Base-by-base conservation (phyloP, 164 flowering plant genomes). In the Tetracentron sinense region DNA sequence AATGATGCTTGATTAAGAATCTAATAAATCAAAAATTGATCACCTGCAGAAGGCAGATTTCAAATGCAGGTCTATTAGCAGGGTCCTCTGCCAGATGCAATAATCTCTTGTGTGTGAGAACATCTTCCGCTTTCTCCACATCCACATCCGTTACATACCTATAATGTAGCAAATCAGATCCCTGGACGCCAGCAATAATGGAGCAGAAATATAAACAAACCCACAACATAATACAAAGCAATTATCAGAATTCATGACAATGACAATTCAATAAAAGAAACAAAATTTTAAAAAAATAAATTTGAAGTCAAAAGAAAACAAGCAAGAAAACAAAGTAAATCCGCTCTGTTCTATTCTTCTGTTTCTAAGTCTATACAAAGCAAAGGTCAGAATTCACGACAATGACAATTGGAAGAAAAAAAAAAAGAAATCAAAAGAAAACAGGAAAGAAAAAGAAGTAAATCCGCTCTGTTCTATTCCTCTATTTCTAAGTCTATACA, bases 111-210 rank as follows among this genome's bases (percentile, higher is more conserved):
- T 95, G 99, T 30, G 77, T 79, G 11, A 95, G 83, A 33, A 95
- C 97, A 80, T 95, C 97, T 68, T 95, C 96, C 42, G 97, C 92
- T 62, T 96, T 79, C 77, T 92, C 99, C 58, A 80, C 93, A 58
- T 95, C 92, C 67, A 95, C 94, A 82, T 95, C 99, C 78, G 88
- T 53, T 0, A 96, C 97, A 71, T 95, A 95, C 62, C 99, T 95
- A 68, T 48, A 66, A 48, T 48, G 12, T 38, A 67, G 51, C 51
- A 65, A 38, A 48, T 29, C 5, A 22, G 33, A 54, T 29, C 26
- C 12, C 12, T 48, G 21, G 11, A 63, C 10, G 48, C 23, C 22
- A 23, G 38, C 27, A 47, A 21, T 12, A 29, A 64, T 46, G 7
- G 12, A 47, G 27, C 8, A 55, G 22, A 4, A 4, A 38, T 38